phyloP scores from a whole-genome alignment of 1,284 basidiomycete species.

The Tilletia caries region DNA sequence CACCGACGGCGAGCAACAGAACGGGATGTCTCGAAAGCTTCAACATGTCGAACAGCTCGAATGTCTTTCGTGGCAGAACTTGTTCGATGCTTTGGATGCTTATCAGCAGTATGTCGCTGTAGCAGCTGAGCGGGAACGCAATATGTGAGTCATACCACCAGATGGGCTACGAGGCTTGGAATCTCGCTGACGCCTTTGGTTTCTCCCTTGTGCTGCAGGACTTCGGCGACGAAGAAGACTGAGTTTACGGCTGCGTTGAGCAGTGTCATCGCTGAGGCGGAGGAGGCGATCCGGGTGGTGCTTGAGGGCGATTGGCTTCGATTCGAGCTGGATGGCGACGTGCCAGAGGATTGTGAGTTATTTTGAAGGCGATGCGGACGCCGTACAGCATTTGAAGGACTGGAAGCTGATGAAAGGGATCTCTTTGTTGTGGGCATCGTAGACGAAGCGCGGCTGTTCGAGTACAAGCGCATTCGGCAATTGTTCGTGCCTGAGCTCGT shows the following conservation, averaged over 20 bases:
- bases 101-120: constrained; percentile 30
- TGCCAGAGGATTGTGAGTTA: constrained; percentile 14
- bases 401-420: no score
- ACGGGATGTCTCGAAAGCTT: neutral
- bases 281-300: constrained; percentile 54
- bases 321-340: constrained; percentile 42
- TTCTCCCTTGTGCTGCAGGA: constrained; percentile 18
- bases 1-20: neutral
- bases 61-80: constrained; percentile 32
- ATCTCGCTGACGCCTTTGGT: constrained; percentile 6
- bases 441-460: constrained; percentile 58
- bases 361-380: neutral
- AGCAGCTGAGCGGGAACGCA: neutral
- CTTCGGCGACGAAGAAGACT: constrained; percentile 32
- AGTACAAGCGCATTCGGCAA: constrained; percentile 76
- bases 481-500: constrained; percentile 89
- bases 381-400: no score
- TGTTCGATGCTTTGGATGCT: constrained; percentile 45
- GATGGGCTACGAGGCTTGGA: constrained; percentile 29
- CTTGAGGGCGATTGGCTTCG: constrained; percentile 59
- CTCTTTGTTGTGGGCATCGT: neutral
- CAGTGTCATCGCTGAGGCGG: constrained; percentile 54
- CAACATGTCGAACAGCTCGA: neutral
- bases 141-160: neutral
- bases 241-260: constrained; percentile 34